Evolutionary conservation across 805 yeast genomes (phyloP), one percentile per base, ranked within the genome.

Genomic region (Wickerhamomyces silvicola): DNA sequence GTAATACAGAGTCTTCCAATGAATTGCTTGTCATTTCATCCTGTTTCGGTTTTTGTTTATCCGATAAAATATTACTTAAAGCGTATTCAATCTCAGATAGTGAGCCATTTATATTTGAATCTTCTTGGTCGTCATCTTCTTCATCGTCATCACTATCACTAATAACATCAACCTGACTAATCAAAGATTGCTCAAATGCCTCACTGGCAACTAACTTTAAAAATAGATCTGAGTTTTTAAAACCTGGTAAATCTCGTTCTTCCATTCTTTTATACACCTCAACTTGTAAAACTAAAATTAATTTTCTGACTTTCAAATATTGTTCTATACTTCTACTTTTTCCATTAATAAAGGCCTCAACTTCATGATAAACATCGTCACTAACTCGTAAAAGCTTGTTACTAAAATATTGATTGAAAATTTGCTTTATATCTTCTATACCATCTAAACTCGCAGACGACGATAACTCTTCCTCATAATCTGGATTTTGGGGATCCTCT

Each of bases 271-370:
- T 55, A 41, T 62, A 73, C 0, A 76, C 66, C 8, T 66, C 66
- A 11, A 63, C 53, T 45, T 86, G 95, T 4, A 81, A 47, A 2
- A 62, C 50, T 17, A 86, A 56, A n/a, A 86, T 58, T 10, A 76
- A 62, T 32, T 64, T 67, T 36, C 94, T 61, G 0, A 87, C 86
- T 16, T 55, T 57, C 6, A 56, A 50, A 41, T 78, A 82, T 9
- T 59, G 41, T 4, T 49, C 37, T 13, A 29, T 22, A 10, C 28
- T 36, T 25, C 32, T 34, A 14, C 31, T 42, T 16, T 35, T 27
- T 3, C 54, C 46, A 12, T 44, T 45, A 2, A 55, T 59, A 48
- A 67, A 71, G 4, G 36, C 39, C 13, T 58, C 50, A 2, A 75
- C 71, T 18, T 58, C 56, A 1, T 56, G 30, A 29, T 50, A 60